Base-by-base conservation (phyloP, 179 eudicot genomes). In the Spergularia azorica region DNA sequence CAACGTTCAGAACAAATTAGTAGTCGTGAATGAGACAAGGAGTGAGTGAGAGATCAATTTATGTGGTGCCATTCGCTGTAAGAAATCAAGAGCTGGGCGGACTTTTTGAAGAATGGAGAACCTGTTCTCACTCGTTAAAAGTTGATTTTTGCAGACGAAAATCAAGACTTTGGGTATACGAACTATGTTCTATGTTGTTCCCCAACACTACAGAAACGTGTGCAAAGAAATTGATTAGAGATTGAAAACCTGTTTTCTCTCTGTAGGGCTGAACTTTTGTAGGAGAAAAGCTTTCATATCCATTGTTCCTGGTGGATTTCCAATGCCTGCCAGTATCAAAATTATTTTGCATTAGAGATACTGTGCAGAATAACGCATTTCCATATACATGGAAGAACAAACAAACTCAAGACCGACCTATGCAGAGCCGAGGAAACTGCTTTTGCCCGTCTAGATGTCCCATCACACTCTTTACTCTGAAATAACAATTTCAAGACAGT, bases 261-360 rank as follows among this genome's bases (percentile, higher is more conserved):
- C 99, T 0, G 73, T 17, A 12, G 87, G 41, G 80, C 98, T 94
- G 74, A 95, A 95, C 79, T 86, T 93, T 69, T 93, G 99, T 50
- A 95, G 83, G 63, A 95, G 99, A 90, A 76, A 95, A 63, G 99
- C 98, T 84, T 86, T 95, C 89, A 93, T 90, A 77, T 95, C 99
- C 99, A 95, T 95, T 13, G 84, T 85, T 70, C 99, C 97, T 0
- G 99, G 99, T 68, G 99, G 97, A 78, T 93, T 89, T 46, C 99
- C 99, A 74, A 95, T 87, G 4, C 99, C 99, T 95, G 85, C 57
- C 69, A 78, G n/a, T 46, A 65, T 48, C 7, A 14, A 32, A 41
- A n/a, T 62, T 64, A 48, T 6, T 8, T 26, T 26, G 32, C 32
- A 15, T 66, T 39, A 60, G 51, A 71, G 15, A 38, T 18, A 51